Evolutionary conservation across 2,329 filamentous ascomycete genomes (phyloP).

Genomic region (Talaromyces sp.): DNA sequence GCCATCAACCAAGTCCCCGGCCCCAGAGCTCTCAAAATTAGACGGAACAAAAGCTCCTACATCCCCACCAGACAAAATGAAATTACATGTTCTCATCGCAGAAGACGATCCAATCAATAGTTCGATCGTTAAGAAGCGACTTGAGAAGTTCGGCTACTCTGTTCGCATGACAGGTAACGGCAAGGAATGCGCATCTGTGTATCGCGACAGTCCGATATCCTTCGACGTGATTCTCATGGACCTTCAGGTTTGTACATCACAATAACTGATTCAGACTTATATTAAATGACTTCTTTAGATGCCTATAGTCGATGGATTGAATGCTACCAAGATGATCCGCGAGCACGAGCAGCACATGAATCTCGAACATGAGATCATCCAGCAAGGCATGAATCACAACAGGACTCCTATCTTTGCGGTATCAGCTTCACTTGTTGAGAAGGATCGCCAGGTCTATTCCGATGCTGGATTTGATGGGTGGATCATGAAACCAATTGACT

Average conservation of each 20-base stretch:
- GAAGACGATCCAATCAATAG: conserved; percentile 90
- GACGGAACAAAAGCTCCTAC: neutral
- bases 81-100: conserved; percentile 66
- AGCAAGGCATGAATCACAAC: neutral
- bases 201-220: conserved; percentile 61
- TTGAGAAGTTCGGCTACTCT: conserved; percentile 74
- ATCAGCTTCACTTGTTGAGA: conserved; percentile 78
- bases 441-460: conserved; percentile 68
- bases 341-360: conserved; percentile 62
- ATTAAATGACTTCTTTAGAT: conserved; percentile 61
- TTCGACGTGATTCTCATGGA: conserved; percentile 90
- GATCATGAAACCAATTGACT: conserved; percentile 87
- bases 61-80: neutral
- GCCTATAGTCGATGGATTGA: conserved; percentile 86
- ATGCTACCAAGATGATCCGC: conserved; percentile 81
- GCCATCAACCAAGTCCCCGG: neutral
- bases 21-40: neutral
- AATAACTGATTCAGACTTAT: neutral
- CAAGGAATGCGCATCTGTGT: conserved; percentile 76
- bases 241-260: conserved; percentile 71
- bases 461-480: conserved; percentile 85
- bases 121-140: conserved; percentile 74
- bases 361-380: conserved; percentile 23
- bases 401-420: conserved; percentile 83
- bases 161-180: conserved; percentile 78